phyloP scores from a whole-genome alignment of 2,329 filamentous ascomycete genomes.

The Trichoderma semiorbis region DNA sequence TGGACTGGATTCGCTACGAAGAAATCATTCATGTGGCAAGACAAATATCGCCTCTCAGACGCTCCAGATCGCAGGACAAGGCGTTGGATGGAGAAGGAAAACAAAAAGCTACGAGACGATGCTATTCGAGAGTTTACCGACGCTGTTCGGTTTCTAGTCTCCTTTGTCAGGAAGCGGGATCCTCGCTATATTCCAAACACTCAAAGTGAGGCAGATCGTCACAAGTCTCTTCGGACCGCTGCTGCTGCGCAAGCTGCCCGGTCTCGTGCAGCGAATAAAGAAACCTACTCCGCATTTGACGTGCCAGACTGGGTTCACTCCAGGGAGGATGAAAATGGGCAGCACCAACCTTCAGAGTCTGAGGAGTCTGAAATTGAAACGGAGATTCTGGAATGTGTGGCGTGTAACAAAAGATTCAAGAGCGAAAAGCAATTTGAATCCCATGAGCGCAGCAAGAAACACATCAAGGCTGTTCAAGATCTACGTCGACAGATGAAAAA shows the following conservation, averaged over 20 bases:
- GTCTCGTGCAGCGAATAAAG: conserved; percentile 75
- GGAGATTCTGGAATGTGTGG: conserved; percentile 68
- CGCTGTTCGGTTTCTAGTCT: conserved; percentile 78
- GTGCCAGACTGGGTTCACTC: conserved; percentile 74
- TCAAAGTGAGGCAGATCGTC: conserved; percentile 76
- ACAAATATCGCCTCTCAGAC: conserved; percentile 77
- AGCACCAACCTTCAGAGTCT: conserved; percentile 60
- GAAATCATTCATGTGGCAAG: conserved; percentile 88
- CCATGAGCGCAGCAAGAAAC: conserved; percentile 96
- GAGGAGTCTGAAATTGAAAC: conserved; percentile 54
- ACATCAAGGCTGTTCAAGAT: conserved; percentile 79
- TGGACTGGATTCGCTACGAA: conserved; percentile 81
- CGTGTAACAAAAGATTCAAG: conserved; percentile 78
- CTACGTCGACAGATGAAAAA: conserved; percentile 78
- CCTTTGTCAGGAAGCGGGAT: conserved; percentile 88
- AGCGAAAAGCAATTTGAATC: conserved; percentile 88
- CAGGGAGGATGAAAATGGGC: conserved; percentile 50
- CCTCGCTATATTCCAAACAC: conserved; percentile 75
- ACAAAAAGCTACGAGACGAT: conserved; percentile 77
- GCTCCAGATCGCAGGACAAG: conserved; percentile 81
- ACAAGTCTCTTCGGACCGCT: conserved; percentile 71
- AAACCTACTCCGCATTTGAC: conserved; percentile 62
- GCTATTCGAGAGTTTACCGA: conserved; percentile 88
- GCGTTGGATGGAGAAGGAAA: conserved; percentile 92
- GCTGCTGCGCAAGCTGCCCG: conserved; percentile 80